Evolutionary conservation across 2,329 filamentous ascomycete genomes (phyloP).

Genomic region (Pseudogymnoascus sp.): DNA sequence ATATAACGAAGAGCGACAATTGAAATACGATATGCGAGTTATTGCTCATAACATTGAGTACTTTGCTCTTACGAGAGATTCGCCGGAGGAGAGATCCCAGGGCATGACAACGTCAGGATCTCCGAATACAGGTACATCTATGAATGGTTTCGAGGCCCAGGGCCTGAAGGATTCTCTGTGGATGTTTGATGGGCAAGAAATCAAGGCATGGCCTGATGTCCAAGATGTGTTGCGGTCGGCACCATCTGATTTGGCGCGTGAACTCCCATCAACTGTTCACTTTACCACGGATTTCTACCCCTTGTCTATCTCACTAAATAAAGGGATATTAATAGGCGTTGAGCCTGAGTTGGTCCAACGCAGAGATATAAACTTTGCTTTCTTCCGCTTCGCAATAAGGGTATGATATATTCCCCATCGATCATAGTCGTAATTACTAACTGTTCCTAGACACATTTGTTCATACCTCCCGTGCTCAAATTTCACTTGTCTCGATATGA

Average conservation of each 20-base stretch:
- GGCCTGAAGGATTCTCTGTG: slow-evolving; percentile 76
- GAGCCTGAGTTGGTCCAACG: slow-evolving; percentile 92
- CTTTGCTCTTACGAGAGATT: slow-evolving; percentile 85
- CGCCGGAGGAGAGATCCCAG: slow-evolving; percentile 39
- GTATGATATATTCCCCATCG: slow-evolving; percentile 42
- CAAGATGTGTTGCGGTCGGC: slow-evolving; percentile 72
- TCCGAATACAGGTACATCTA: slow-evolving; percentile 13
- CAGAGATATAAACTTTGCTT: slow-evolving; percentile 83
- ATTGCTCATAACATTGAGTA: slow-evolving; percentile 95
- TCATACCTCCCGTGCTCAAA: slow-evolving; percentile 79
- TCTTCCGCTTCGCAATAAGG: slow-evolving; percentile 78
- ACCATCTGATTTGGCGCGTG: slow-evolving; percentile 55
- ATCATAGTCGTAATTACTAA: not conserved
- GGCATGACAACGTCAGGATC: slow-evolving; percentile 15
- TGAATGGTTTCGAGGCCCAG: slow-evolving; percentile 13
- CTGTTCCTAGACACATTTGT: slow-evolving; percentile 72
- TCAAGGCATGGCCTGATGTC: slow-evolving; percentile 84
- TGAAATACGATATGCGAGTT: slow-evolving; percentile 98
- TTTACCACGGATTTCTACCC: slow-evolving; percentile 94
- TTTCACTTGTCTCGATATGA: slow-evolving; percentile 70
- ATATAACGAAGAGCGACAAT: slow-evolving; percentile 68
- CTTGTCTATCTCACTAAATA: slow-evolving; percentile 75
- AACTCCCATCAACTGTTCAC: slow-evolving; percentile 66
- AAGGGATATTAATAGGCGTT: slow-evolving; percentile 82
- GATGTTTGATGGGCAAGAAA: slow-evolving; percentile 82